Evolutionary conservation across 2,329 filamentous ascomycete species (phyloP), one percentile per base, ranked within the genome.

Genomic region (Fragosphaeria purpurea): DNA sequence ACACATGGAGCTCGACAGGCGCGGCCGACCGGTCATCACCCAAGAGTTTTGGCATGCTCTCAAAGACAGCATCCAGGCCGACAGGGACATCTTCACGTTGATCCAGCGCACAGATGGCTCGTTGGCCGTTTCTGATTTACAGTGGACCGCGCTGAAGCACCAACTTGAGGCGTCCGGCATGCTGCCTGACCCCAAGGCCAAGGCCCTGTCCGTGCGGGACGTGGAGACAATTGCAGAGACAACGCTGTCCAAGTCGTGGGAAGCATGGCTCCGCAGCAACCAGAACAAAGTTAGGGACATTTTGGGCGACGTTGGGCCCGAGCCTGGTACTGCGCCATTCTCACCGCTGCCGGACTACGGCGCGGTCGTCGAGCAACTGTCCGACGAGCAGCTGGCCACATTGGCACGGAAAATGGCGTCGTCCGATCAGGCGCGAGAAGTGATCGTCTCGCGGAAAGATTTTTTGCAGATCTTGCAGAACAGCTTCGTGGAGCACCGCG

Each of bases 31-130:
- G 0, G 65, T 75, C 30, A 75, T 87, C 12, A 67, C 76, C 0
- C 70, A 77, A 31, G 73, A 80, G 3, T 85, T 88, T 53, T 88
- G 80, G 76, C 70, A 78, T 50, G 83, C 82, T 0, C 62, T 88
- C 7, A 69, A 72, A 31, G 73, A 76, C 48, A 70, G 75, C 51
- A 74, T 85, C 45, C 67, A 66, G 22, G 62, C 67, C 1, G 76
- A 78, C 42, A 66, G 67, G 2, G 64, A 67, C 34, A 68, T 80
- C 40, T 60, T 79, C 39, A 72, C 67, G 4, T 57, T 78, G 4
- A 67, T 75, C 38, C 67, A 68, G 34, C 61, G 64, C 4, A 60
- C 63, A 3, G 59, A 68, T 12, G 62, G 61, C n/a, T 66, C 64
- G 22, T 60, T 67, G 11, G 57, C 68, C 13, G 65, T 73, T 4